phyloP scores from a whole-genome alignment of 305 asterid species.

The Fraxinus sp. region DNA sequence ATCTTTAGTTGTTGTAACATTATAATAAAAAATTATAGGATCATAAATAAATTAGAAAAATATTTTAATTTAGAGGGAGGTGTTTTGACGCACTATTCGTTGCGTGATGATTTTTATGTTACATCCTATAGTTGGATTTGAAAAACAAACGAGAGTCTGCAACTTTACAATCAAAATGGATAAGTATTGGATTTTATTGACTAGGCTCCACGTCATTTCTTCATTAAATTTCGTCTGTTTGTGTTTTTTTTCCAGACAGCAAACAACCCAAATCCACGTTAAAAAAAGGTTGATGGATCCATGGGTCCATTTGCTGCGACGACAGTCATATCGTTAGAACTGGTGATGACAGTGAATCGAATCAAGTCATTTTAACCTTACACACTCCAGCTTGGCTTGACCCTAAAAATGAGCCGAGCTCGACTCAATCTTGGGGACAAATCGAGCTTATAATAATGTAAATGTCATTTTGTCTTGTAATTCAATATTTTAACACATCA shows the following conservation, averaged over 20 bases:
- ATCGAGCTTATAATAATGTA: too few species aligned
- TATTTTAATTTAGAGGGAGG: neutral
- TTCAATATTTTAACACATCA: neutral
- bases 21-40: too few species aligned
- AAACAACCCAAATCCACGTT: neutral
- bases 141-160: neutral
- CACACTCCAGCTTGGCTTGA: too few species aligned
- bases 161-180: neutral
- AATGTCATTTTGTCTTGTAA: neutral
- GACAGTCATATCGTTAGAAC: too few species aligned
- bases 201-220: conserved; percentile 3
- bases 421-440: too few species aligned
- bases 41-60: neutral
- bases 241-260: neutral
- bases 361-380: too few species aligned
- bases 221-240: neutral
- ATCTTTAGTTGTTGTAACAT: too few species aligned
- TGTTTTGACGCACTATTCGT: neutral
- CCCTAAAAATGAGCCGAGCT: too few species aligned
- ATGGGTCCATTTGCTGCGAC: too few species aligned
- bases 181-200: neutral
- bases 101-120: neutral
- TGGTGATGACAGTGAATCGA: too few species aligned
- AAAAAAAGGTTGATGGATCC: neutral
- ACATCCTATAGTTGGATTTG: neutral